Evolutionary conservation across 2,329 filamentous ascomycete genomes (phyloP), one percentile per base, ranked within the genome.

Genomic region (Colletotrichum spinosum): DNA sequence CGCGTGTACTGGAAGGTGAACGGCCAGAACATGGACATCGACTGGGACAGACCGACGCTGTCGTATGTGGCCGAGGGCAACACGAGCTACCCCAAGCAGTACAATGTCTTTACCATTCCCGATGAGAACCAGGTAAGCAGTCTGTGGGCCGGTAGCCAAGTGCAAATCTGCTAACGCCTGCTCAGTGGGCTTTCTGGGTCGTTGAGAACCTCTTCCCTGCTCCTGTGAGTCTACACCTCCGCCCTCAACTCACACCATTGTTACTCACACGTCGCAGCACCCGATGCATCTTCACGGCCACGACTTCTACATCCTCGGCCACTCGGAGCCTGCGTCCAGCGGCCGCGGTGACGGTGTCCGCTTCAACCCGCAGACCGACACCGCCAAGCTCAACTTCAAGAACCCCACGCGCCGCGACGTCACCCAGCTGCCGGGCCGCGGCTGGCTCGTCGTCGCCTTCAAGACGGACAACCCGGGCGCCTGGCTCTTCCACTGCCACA

Each of bases 321-420:
- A 65, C 42, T 72, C 73, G 8, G 63, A 66, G 13, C 58, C 58
- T 2, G 25, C 62, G 6, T 39, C 53, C 38, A 50, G 45, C 64
- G 51, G 42, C 7, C 35, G 68, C 17, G 46, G 44, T 8, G n/a
- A 68, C 38, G 52, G 68, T 42, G 50, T 53, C 38, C 34, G 53
- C 25, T 72, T 72, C 69, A 78, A 72, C 71, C 70, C 60, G 49
- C 69, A 66, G n/a, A 73, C 75, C 17, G 75, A 75, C 7, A 70
- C 75, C 0, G 69, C 70, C 11, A 72, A 79, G 6, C 79, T 80
- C 17, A 77, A 74, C 63, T 75, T 70, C 12, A 51, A 71, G 39
- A 85, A 84, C 58, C 82, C 83, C 1, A 76, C 80, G 2, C 75
- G 83, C 1, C 75, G 84, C 17, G 84, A 86, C 69, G 80, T 80